Percentiles rank a stretch among this genome's conserved stretches.
Conservation (phyloP, 2,329 filamentous ascomycete genomes). For the Arthroderma uncinatum region DNA sequence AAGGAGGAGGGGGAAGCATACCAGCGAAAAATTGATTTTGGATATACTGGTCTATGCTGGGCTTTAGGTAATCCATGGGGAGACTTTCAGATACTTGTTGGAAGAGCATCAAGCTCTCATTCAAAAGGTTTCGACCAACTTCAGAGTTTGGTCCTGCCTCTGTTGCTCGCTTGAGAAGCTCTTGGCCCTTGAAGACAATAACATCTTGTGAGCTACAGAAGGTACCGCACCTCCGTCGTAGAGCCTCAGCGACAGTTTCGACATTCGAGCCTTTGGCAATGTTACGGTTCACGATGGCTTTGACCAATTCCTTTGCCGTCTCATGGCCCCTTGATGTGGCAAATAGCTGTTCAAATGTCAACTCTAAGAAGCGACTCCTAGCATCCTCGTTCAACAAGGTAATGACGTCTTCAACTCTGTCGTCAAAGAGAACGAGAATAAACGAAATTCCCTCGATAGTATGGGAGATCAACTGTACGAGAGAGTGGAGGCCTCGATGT, state of each 20-base stretch:
- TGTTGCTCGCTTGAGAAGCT: conserved; percentile 77
- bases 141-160: conserved; percentile 68
- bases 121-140: conserved; percentile 64
- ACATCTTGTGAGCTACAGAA: conserved; percentile 98
- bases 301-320: conserved; percentile 85
- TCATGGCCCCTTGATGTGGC: conserved; percentile 68
- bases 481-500: conserved; percentile 78
- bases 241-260: conserved; percentile 90
- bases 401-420: conserved; percentile 81
- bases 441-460: conserved; percentile 97
- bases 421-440: conserved; percentile 86
- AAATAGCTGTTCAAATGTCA: conserved; percentile 85
- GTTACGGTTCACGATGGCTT: conserved; percentile 95
- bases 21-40: conserved; percentile 77
- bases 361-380: conserved; percentile 56
- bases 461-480: conserved; percentile 74
- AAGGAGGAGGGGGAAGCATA: conserved; percentile 21
- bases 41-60: conserved; percentile 68
- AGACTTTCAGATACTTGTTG: conserved; percentile 77
- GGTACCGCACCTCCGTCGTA: conserved; percentile 82
- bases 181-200: conserved; percentile 95
- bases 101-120: conserved; percentile 81
- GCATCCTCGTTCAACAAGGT: conserved; percentile 59
- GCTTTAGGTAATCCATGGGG: conserved; percentile 66
- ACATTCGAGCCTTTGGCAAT: conserved; percentile 96